These are phyloP conservation scores for Phytophthora podocarpi DNA, from an alignment of 352 stramenopile species.

Conservation along the genomic window DNA sequence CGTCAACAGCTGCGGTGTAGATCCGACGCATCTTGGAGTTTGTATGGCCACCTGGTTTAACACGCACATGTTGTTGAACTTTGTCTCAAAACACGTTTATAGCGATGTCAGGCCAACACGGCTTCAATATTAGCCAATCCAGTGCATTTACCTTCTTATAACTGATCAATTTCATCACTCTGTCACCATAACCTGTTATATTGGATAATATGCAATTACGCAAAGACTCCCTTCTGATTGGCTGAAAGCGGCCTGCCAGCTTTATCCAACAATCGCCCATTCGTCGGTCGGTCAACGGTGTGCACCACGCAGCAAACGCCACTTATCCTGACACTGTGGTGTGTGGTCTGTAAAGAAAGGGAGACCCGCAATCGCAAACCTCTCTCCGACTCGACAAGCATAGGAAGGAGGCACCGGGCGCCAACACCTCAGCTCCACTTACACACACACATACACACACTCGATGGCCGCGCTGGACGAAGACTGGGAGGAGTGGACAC, in stretches of 20 bases:
- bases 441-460: background rate
- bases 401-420: too few species aligned
- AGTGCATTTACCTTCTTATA: background rate
- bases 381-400: conserved; percentile 27
- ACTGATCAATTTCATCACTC: too few species aligned
- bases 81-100: background rate
- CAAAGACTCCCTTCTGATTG: conserved; percentile 1
- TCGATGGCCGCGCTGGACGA: conserved; percentile 58
- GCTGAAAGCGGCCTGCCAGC: conserved; percentile 16
- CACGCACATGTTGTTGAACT: conserved; percentile 12
- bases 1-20: background rate
- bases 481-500: conserved; percentile 95
- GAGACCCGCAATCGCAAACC: conserved; percentile 26
- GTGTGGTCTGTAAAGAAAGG: conserved; percentile 38
- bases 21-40: conserved; percentile 14
- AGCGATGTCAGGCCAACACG: conserved; percentile 7
- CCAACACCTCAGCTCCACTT: background rate
- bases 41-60: conserved; percentile 34
- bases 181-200: too few species aligned
- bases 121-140: background rate
- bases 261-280: conserved; percentile 26
- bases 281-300: conserved; percentile 11
- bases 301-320: conserved; percentile 20
- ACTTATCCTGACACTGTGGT: too few species aligned
- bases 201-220: conserved; percentile 4